A percentile compares a stretch with the other conserved stretches of the same genome.
Conservation (phyloP, 345 rosid species). For the Alliaria petiolata region DNA sequence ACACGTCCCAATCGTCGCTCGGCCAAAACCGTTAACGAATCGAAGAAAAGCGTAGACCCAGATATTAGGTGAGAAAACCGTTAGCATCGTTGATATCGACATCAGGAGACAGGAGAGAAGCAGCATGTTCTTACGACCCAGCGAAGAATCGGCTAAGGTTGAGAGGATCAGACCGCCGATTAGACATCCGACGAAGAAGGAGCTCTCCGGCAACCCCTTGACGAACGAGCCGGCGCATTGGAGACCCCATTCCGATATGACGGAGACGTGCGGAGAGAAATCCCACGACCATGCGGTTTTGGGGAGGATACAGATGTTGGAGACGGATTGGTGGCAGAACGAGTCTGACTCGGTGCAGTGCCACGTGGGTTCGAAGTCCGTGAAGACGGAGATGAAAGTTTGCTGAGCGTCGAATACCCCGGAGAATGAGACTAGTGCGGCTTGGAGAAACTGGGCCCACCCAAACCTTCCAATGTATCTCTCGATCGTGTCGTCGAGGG, state of each 20-base stretch:
- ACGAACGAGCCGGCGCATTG: slow-evolving; percentile 43
- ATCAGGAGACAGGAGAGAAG: slow-evolving; percentile 40
- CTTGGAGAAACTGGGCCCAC: slow-evolving; percentile 48
- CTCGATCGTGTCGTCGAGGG: slow-evolving; percentile 32
- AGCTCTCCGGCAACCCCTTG: slow-evolving; percentile 55
- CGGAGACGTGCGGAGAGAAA: slow-evolving; percentile 25
- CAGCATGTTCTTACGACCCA: slow-evolving; percentile 60
- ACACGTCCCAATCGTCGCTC: slow-evolving; percentile 45
- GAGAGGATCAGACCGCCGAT: slow-evolving; percentile 50
- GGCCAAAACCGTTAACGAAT: slow-evolving; percentile 47
- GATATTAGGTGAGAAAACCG: slow-evolving; percentile 39
- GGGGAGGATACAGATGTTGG: slow-evolving; percentile 41
- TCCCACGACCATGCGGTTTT: slow-evolving; percentile 53
- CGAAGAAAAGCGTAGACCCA: slow-evolving; percentile 44
- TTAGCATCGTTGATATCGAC: slow-evolving; percentile 39
- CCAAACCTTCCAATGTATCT: slow-evolving; percentile 27
- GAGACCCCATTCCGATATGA: slow-evolving; percentile 56
- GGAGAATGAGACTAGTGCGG: slow-evolving; percentile 48
- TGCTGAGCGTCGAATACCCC: slow-evolving; percentile 64
- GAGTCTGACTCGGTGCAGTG: slow-evolving; percentile 36
- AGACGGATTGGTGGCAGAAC: slow-evolving; percentile 20
- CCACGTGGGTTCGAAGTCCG: slow-evolving; percentile 55
- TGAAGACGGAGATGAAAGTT: slow-evolving; percentile 54
- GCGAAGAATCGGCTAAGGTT: slow-evolving; percentile 49
- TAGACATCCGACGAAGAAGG: slow-evolving; percentile 58